A percentile compares a stretch with the other conserved stretches of the same genome.
Conservation (phyloP, 2,329 filamentous ascomycete genomes). For the Lecanicillium sp. region DNA sequence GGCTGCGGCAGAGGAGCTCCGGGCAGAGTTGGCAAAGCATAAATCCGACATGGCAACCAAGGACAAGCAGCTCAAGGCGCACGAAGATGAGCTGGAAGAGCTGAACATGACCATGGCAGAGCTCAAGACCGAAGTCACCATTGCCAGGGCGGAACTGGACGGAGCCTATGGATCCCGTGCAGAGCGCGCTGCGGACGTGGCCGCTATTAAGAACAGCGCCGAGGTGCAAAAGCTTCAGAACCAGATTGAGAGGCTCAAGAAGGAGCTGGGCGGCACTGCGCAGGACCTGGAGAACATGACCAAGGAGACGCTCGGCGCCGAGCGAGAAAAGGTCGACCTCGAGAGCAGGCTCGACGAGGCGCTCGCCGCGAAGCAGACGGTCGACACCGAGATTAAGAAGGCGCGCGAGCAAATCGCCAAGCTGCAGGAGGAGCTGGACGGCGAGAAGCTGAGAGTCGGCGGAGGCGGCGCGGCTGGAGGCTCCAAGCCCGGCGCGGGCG, state of each 20-base stretch:
- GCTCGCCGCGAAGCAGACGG: conserved; percentile 26
- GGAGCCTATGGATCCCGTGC: conserved; percentile 52
- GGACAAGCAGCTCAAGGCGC: conserved; percentile 37
- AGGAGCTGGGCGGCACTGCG: conserved; percentile 42
- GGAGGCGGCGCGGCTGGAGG: conserved; percentile 22
- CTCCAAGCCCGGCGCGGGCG: conserved; percentile 28
- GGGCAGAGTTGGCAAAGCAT: conserved; percentile 12
- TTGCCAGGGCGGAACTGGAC: conserved; percentile 54
- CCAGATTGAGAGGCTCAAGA: conserved; percentile 42
- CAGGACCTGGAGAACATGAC: conserved; percentile 47
- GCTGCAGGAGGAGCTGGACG: conserved; percentile 45
- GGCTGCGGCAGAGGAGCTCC: conserved; percentile 9
- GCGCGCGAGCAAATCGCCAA: conserved; percentile 27
- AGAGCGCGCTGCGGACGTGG: conserved; percentile 51
- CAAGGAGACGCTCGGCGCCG: conserved; percentile 40
- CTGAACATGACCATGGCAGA: conserved; percentile 46
- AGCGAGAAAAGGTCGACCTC: conserved; percentile 41
- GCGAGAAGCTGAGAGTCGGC: conserved; percentile 37
- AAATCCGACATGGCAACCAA: conserved; percentile 21
- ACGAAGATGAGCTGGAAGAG: conserved; percentile 42
- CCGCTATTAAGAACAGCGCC: conserved; percentile 41
- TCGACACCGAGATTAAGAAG: conserved; percentile 34
- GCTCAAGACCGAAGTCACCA: conserved; percentile 54
- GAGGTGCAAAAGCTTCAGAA: conserved; percentile 37
- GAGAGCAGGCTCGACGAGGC: conserved; percentile 35